Evolutionary conservation across 495 filamentous ascomycete species (phyloP).

Genomic region (Amorphotheca resinae): DNA sequence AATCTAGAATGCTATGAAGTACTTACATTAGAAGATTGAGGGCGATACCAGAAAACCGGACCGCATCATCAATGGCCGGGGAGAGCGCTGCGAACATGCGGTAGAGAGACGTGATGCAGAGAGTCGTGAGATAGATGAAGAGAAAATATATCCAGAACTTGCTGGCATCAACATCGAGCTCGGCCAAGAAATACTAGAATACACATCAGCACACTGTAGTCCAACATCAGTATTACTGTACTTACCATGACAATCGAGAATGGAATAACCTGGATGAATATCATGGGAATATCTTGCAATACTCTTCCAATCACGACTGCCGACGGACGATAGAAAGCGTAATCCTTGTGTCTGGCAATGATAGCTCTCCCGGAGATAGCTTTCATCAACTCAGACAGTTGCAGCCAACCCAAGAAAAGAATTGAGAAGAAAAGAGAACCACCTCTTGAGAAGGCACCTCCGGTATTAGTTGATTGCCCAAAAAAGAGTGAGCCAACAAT

Average conservation of each 20-base stretch:
- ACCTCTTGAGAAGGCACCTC: conserved; percentile 55
- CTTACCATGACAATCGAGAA: conserved; percentile 45
- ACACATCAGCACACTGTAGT: not conserved
- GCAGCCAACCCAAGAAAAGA: conserved; percentile 64
- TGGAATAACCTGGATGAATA: conserved; percentile 48
- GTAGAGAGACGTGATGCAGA: conserved; percentile 52
- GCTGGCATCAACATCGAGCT: conserved; percentile 47
- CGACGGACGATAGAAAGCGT: conserved; percentile 69
- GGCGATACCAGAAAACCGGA: conserved; percentile 55
- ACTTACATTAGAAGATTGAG: conserved; percentile 42
- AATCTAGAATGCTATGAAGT: not conserved
- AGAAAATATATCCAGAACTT: conserved; percentile 67
- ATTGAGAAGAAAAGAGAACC: conserved; percentile 64
- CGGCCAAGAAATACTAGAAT: conserved; percentile 48
- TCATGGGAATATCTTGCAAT: conserved; percentile 53
- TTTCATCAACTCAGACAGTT: conserved; percentile 57
- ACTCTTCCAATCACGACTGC: conserved; percentile 58
- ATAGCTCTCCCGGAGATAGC: conserved; percentile 51
- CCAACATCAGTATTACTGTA: not conserved
- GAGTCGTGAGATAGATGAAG: conserved; percentile 56
- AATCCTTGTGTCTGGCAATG: conserved; percentile 53
- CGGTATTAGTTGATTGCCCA: conserved; percentile 47
- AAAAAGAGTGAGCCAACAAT: conserved; percentile 68
- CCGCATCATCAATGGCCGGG: conserved; percentile 56
- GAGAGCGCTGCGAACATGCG: conserved; percentile 67